A percentile compares a stretch with the other conserved stretches of the same genome.
Conservation (phyloP, 2,329 filamentous ascomycete species). For the Coleophoma cylindrospora region DNA sequence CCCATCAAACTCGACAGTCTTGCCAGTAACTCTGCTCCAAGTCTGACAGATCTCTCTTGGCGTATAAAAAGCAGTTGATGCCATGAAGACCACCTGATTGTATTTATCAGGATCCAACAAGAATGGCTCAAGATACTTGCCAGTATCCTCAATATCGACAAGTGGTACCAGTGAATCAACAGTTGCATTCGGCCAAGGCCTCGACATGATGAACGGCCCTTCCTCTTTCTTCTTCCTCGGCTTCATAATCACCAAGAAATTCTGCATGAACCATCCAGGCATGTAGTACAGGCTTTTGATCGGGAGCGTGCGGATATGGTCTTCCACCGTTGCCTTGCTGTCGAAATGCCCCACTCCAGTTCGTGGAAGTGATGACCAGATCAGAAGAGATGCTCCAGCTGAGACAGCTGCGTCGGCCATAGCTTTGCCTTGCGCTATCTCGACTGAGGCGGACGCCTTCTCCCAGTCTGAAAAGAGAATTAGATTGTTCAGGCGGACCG, state of each 20-base stretch:
- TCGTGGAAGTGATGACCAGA: too few relatives aligned
- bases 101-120: conserved; percentile 36
- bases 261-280: conserved; percentile 43
- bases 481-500: too few relatives aligned
- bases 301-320: conserved; percentile 27
- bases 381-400: conserved; percentile 24
- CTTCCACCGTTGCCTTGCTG: conserved; percentile 33
- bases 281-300: conserved; percentile 43
- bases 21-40: conserved; percentile 28
- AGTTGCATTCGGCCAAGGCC: conserved; percentile 3
- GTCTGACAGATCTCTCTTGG: conserved; percentile 24
- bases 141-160: conserved; percentile 22
- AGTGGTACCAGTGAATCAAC: conserved; percentile 21
- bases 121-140: conserved; percentile 29
- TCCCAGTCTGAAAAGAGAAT: conserved; percentile 15
- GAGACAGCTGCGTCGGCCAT: conserved; percentile 35
- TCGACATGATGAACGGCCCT: conserved; percentile 10
- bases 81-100: conserved; percentile 38
- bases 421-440: conserved; percentile 41
- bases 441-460: conserved; percentile 31
- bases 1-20: conserved; percentile 14
- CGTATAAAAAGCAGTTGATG: conserved; percentile 33
- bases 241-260: too few relatives aligned
- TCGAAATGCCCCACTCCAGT: conserved; percentile 22
- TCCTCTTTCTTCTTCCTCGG: conserved; percentile 1